Percentiles rank a stretch among this genome's conserved stretches.
These are phyloP conservation scores for Coniella lustricola DNA, from an alignment of 2,329 filamentous ascomycete genomes.

Conservation along the genomic window DNA sequence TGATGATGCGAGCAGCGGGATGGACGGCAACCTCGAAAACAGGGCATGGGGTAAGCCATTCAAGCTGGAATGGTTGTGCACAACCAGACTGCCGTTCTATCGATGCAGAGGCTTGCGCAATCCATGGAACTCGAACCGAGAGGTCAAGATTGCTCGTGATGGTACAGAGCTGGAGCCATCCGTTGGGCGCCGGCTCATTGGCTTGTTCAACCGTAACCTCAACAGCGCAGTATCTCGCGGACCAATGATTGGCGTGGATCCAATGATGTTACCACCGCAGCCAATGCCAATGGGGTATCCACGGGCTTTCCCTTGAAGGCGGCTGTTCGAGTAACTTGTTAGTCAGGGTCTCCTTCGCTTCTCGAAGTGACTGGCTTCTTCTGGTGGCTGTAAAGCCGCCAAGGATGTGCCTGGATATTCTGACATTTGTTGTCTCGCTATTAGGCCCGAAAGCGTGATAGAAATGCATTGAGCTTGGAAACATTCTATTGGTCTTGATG, in stretches of 20 bases:
- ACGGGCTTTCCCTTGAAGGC: slow-evolving; percentile 2
- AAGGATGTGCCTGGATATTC: no score
- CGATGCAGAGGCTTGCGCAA: slow-evolving; percentile 81
- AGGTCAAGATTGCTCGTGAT: slow-evolving; percentile 93
- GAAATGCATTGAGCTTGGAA: no score
- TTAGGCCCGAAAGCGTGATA: no score
- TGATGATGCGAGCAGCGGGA: slow-evolving; percentile 30
- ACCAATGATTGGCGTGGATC: slow-evolving; percentile 10
- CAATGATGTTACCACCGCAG: slow-evolving; percentile 7
- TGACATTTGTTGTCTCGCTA: no score
- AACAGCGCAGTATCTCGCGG: slow-evolving; percentile 11
- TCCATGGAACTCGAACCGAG: slow-evolving; percentile 89
- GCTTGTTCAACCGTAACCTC: slow-evolving; percentile 61
- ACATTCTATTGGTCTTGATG: no score
- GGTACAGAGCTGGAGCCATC: slow-evolving; percentile 86
- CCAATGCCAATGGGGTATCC: slow-evolving; percentile 14
- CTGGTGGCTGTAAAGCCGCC: no score
- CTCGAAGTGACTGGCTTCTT: no score
- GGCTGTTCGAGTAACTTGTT: no score
- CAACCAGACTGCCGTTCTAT: slow-evolving; percentile 77
- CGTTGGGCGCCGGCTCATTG: slow-evolving; percentile 68
- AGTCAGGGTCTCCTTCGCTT: no score
- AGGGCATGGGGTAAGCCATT: slow-evolving; percentile 89
- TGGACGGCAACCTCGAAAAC: slow-evolving; percentile 33
- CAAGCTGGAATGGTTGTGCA: slow-evolving; percentile 83